Percentiles rank a stretch among this genome's conserved stretches.
Evolutionary conservation across 202 grass and related monocot genomes (phyloP).

Genomic region (Setaria viridis): DNA sequence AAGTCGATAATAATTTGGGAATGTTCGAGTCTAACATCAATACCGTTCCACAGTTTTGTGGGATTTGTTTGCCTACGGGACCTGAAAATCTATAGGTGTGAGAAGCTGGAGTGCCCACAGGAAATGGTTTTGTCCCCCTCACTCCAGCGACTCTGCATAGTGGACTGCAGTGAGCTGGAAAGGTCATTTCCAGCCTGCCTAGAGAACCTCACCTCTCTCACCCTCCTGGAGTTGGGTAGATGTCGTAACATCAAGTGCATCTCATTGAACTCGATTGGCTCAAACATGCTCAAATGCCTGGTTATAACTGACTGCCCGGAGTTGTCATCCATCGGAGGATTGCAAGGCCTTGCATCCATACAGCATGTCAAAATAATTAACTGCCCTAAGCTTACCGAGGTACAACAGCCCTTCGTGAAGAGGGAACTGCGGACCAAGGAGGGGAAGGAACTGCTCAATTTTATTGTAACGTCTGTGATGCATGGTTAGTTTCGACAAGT

Average conservation of each 20-base stretch:
- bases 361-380: neutral
- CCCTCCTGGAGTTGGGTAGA: neutral
- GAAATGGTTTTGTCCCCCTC: conserved; percentile 31
- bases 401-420: conserved; percentile 1
- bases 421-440: neutral
- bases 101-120: neutral
- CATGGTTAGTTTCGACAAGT: neutral
- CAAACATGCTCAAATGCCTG: neutral
- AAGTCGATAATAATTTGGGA: too few relatives aligned
- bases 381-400: neutral
- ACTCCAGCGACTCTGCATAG: neutral
- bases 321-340: neutral
- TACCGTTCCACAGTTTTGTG: neutral
- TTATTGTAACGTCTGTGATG: neutral
- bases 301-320: rapidly evolving
- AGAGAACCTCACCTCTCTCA: conserved; percentile 17
- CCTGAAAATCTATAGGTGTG: rapidly evolving
- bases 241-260: neutral
- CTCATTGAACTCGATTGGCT: neutral
- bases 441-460: neutral
- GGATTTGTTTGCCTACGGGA: neutral
- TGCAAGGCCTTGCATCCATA: neutral
- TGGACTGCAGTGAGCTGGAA: neutral
- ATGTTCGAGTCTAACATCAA: too few relatives aligned
- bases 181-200: conserved; percentile 9